Base-by-base conservation (phyloP, 345 rosid genomes). In the Eucalyptus albens region DNA sequence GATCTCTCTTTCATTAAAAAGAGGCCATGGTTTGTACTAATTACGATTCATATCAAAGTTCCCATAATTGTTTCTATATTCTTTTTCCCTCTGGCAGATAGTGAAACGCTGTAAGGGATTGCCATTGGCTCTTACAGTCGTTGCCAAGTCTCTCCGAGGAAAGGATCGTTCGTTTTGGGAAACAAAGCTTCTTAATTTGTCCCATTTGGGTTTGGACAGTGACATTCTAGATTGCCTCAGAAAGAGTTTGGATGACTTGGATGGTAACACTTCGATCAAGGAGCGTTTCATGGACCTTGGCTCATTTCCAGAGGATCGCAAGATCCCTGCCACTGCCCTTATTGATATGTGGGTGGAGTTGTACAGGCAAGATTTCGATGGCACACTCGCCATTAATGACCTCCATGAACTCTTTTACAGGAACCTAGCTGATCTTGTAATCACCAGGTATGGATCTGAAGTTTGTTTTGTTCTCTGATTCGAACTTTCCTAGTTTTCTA, bases 261-360 rank as follows among this genome's bases (percentile, higher is more conserved):
- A 92, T 59, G 15, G 77, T 50, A n/a, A 60, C 88, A 87, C 87
- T 11, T 16, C 31, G 22, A 53, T 90, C 6, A 93, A 92, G 91
- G 93, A 94, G 44, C 95, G 95, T 90, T 96, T 90, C 92, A 86
- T 94, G 92, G 97, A 95, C 89, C 88, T 95, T 24, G 95, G 96
- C 8, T 93, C 89, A 50, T 96, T 96, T 91, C 94, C 94, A 14
- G 95, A 94, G 90, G 97, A 93, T 88, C 62, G 29, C 62, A 56
- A 56, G 62, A 56, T 56, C 29, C 62, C 62, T 4, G 29, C 62
- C 62, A 56, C 62, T 56, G 29, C 29, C 29, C 62, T 56, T 56
- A 56, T 56, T 56, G 62, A 56, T 56, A 56, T 56, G 62, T 56
- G 62, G 62, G 62, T 56, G 62, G 62, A 9, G 62, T 56, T 56